phyloP scores from a whole-genome alignment of 371 early-diverging fungal genomes.

The Haplosporangium sp. region DNA sequence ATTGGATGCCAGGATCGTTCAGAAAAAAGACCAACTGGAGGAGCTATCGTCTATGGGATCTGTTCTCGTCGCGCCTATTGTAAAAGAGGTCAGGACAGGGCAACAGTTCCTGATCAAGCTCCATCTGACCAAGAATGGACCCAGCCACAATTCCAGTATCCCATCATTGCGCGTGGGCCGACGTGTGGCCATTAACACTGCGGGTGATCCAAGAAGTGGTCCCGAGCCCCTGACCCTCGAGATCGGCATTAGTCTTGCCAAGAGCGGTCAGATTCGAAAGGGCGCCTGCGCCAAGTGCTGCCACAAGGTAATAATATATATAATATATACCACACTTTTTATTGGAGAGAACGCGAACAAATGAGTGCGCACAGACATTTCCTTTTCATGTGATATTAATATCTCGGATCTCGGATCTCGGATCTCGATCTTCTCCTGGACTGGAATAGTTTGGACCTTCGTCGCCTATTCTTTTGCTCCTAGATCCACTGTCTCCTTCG shows the following conservation, averaged over 20 bases:
- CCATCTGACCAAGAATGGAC: slow-evolving; percentile 14
- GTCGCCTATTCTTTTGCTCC: slow-evolving; percentile 39
- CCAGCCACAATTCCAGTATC: slow-evolving; percentile 5
- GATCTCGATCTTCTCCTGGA: background rate
- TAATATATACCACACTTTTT: background rate
- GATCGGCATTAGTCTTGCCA: slow-evolving; percentile 33
- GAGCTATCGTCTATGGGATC: slow-evolving; percentile 31
- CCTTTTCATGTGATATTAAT: background rate
- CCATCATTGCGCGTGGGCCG: slow-evolving; percentile 38
- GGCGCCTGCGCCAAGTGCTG: slow-evolving; percentile 52
- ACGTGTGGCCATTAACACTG: slow-evolving; percentile 47
- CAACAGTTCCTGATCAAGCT: slow-evolving; percentile 54
- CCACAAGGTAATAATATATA: slow-evolving; percentile 32
- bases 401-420: background rate
- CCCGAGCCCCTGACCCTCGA: slow-evolving; percentile 43
- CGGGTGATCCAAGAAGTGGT: slow-evolving; percentile 35
- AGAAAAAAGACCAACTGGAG: slow-evolving; percentile 51
- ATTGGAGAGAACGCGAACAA: no score
- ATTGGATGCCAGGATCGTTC: slow-evolving; percentile 40
- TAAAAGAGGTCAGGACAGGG: slow-evolving; percentile 46
- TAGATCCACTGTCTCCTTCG: slow-evolving; percentile 40
- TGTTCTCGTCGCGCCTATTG: slow-evolving; percentile 19
- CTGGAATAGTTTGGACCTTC: slow-evolving; percentile 37
- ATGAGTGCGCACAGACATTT: background rate
- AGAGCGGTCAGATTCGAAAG: slow-evolving; percentile 38